Conservation (phyloP, 345 rosid genomes). For the Sonneratia alba region DNA sequence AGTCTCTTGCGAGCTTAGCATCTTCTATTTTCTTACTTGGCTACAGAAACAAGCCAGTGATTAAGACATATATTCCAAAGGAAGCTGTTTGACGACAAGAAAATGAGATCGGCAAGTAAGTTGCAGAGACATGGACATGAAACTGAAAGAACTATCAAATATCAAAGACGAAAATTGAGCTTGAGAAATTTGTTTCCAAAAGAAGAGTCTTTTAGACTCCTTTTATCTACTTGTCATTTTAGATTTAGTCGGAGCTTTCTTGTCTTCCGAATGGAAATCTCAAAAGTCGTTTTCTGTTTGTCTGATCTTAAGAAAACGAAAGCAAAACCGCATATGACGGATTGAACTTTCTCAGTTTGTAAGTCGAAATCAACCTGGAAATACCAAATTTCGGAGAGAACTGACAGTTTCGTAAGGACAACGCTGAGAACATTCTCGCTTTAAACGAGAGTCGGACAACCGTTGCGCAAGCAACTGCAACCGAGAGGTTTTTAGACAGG, state of each 20-base stretch:
- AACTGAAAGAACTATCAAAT: neutral
- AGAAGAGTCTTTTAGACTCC: neutral
- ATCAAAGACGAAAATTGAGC: neutral
- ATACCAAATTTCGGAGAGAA: too few species aligned
- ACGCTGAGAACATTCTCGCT: neutral
- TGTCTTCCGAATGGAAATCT: neutral
- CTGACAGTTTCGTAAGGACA: neutral
- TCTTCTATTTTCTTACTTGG: slow-evolving; percentile 52
- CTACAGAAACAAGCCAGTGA: slow-evolving; percentile 14
- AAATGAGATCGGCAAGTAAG: neutral
- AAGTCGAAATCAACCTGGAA: too few species aligned
- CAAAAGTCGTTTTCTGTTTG: too few species aligned
- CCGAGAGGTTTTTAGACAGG: neutral
- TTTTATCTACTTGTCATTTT: too few species aligned
- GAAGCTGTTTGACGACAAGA: neutral
- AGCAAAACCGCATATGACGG: too few species aligned
- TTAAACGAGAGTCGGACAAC: neutral
- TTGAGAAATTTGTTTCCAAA: neutral
- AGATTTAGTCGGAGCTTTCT: neutral
- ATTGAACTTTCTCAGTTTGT: too few species aligned
- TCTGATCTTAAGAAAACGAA: too few species aligned
- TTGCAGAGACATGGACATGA: neutral
- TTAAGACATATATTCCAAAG: neutral
- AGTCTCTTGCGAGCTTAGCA: slow-evolving; percentile 65
- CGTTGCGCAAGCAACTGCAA: neutral